Evolutionary conservation across 2,329 filamentous ascomycete species (phyloP).

Genomic region (Talaromyces islandicus): DNA sequence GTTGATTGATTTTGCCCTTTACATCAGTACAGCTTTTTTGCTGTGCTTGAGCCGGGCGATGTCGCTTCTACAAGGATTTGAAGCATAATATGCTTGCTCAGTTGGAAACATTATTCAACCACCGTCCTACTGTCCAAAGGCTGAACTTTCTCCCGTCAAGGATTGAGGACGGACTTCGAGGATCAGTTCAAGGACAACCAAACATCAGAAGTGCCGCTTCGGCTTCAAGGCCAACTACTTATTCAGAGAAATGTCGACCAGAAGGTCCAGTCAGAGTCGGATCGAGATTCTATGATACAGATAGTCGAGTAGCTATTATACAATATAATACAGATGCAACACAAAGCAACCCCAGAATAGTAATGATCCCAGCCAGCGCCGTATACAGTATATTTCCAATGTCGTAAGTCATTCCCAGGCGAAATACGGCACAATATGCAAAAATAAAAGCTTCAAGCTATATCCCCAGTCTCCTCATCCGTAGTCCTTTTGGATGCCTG

Average conservation of each 20-base stretch:
- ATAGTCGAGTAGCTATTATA: conserved; percentile 1
- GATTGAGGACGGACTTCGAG: neutral
- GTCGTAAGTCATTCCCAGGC: neutral
- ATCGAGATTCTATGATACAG: neutral
- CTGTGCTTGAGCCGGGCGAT: neutral
- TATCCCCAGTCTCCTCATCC: neutral
- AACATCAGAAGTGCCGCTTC: neutral
- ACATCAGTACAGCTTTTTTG: neutral
- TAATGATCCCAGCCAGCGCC: neutral
- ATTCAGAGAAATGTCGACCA: no score
- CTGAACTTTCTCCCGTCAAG: neutral
- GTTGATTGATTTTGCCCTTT: neutral
- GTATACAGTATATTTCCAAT: neutral
- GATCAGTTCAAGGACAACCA: neutral
- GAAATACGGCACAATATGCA: neutral
- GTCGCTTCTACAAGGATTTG: neutral
- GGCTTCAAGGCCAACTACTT: neutral
- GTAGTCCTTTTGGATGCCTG: conserved; percentile 29
- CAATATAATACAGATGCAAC: neutral
- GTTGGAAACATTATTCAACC: neutral
- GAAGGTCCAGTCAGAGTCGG: neutral
- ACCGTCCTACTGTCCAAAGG: neutral
- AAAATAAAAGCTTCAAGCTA: neutral
- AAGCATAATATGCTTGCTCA: neutral
- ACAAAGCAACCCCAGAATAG: neutral